Conservation (phyloP, 106 monocot species). For the Ottelia alismoides region DNA sequence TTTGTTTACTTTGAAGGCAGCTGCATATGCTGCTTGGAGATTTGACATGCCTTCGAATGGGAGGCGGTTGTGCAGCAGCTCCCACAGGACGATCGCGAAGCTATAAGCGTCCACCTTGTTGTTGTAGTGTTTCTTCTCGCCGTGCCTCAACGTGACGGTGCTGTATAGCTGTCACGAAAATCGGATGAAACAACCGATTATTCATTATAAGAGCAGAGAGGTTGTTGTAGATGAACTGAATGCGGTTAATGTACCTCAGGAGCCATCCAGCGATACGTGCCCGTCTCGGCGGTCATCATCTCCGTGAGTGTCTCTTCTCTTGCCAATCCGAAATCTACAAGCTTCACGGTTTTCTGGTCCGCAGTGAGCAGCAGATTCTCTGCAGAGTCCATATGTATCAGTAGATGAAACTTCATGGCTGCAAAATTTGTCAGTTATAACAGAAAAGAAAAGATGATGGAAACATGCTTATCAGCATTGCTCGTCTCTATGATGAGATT, state of each 20-base stretch:
- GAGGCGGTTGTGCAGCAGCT: conserved; percentile 80
- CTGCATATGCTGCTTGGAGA: conserved; percentile 97
- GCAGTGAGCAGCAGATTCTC: conserved; percentile 87
- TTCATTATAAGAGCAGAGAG: too few species aligned
- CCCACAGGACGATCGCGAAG: conserved; percentile 97
- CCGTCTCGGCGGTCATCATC: conserved; percentile 99
- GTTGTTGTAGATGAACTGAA: too few species aligned
- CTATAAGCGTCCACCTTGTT: conserved; percentile 98
- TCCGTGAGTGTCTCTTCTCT: conserved; percentile 95
- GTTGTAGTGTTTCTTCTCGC: conserved; percentile 99
- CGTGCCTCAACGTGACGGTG: conserved; percentile 96
- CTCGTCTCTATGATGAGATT: too few species aligned
- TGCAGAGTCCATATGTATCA: too few species aligned
- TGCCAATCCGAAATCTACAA: conserved; percentile 96
- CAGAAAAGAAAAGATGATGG: too few species aligned
- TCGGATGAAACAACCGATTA: too few species aligned
- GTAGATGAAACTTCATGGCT: too few species aligned
- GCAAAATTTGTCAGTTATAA: too few species aligned
- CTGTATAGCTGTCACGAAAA: conserved; percentile 95
- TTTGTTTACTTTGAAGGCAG: conserved; percentile 81
- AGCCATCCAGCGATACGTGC: conserved; percentile 99
- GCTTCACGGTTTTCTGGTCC: conserved; percentile 90
- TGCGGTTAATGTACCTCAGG: conserved; percentile 55
- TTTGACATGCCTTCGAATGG: conserved; percentile 99
- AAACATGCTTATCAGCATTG: too few species aligned